Conservation (phyloP, 2,329 filamentous ascomycete genomes). For the Colletotrichum lini region DNA sequence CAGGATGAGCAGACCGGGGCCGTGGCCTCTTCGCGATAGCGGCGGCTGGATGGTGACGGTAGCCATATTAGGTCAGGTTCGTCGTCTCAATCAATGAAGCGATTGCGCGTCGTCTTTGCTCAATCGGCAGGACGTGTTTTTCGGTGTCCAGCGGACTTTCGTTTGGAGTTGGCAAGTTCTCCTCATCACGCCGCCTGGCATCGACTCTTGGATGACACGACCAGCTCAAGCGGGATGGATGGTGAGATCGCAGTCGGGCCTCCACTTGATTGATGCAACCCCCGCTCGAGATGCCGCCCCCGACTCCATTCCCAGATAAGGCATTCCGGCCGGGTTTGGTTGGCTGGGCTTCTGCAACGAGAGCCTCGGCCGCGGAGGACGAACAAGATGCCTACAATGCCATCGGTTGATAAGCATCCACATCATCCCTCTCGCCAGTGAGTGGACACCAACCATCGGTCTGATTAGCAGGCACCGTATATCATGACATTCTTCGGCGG, state of each 20-base stretch:
- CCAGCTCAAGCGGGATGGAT: neutral
- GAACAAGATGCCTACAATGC: too few relatives aligned
- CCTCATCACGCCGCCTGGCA: too few relatives aligned
- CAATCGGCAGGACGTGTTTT: too few relatives aligned
- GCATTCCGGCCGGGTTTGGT: slow-evolving; percentile 21
- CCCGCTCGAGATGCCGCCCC: slow-evolving; percentile 33
- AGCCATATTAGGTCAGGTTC: slow-evolving; percentile 10
- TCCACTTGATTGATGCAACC: slow-evolving; percentile 33
- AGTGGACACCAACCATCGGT: too few relatives aligned
- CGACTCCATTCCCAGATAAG: slow-evolving; percentile 34
- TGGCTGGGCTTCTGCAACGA: neutral
- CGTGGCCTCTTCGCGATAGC: slow-evolving; percentile 50
- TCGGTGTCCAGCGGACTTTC: neutral
- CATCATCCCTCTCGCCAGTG: too few relatives aligned
- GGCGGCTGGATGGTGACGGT: slow-evolving; percentile 45
- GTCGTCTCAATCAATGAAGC: neutral
- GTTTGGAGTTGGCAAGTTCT: neutral
- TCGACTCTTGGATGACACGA: neutral
- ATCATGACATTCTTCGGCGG: too few relatives aligned
- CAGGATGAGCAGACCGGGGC: slow-evolving; percentile 53
- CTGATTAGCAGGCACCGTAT: too few relatives aligned
- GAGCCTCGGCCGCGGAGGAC: neutral
- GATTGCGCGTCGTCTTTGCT: too few relatives aligned
- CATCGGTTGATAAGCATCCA: too few relatives aligned
- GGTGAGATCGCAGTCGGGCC: slow-evolving; percentile 11